These are phyloP conservation scores for Cryptomeria japonica DNA, from an alignment of 75 land plant genomes.

Conservation along the genomic window DNA sequence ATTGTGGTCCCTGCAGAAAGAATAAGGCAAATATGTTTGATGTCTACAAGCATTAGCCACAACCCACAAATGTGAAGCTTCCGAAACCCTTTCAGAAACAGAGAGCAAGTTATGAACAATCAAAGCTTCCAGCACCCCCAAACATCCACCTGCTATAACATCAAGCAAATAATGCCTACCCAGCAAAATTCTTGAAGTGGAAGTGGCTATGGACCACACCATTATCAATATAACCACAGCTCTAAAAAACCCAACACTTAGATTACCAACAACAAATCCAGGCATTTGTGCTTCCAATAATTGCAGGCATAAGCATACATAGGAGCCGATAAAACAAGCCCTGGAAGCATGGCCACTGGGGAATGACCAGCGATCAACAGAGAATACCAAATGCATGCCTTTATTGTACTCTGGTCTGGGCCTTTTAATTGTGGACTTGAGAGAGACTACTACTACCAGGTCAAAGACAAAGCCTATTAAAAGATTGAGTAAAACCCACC, in stretches of 20 bases:
- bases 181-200: constrained; percentile 72
- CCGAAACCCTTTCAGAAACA: not conserved
- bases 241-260: not conserved
- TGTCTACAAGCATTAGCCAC: not conserved
- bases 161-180: constrained; percentile 85
- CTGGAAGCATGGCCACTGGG: constrained; percentile 96
- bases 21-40: not conserved
- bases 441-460: constrained; percentile 55
- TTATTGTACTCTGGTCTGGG: constrained; percentile 86
- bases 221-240: constrained; percentile 8
- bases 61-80: not conserved
- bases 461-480: constrained; percentile 66
- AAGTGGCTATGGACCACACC: constrained; percentile 65
- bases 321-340: constrained; percentile 53
- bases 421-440: constrained; percentile 63
- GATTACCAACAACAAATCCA: not conserved
- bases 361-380: constrained; percentile 90
- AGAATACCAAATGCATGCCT: constrained; percentile 47
- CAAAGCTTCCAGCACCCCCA: constrained; percentile 54
- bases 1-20: not conserved
- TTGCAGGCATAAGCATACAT: constrained; percentile 27
- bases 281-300: not conserved
- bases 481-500: constrained; percentile 38
- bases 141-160: constrained; percentile 59
- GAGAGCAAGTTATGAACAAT: constrained; percentile 11